phyloP scores from a whole-genome alignment of 768 basidiomycete species.

The Candolleomyces efflorescens region DNA sequence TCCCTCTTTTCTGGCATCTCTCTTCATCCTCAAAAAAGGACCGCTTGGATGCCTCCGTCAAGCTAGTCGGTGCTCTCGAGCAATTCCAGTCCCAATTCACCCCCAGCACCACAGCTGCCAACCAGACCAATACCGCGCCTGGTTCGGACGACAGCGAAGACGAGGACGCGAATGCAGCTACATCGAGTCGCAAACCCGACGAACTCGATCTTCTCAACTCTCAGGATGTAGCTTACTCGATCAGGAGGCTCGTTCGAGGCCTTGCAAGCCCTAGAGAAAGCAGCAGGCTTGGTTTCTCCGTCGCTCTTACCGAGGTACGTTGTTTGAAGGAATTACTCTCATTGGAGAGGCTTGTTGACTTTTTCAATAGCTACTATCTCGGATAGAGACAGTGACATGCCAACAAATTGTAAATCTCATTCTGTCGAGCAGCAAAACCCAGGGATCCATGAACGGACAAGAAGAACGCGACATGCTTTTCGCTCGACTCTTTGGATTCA shows the following conservation, averaged over 20 bases:
- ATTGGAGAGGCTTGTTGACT: background rate
- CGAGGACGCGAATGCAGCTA: constrained; percentile 34
- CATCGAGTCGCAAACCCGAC: constrained; percentile 25
- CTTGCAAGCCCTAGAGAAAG: constrained; percentile 91
- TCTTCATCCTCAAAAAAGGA: constrained; percentile 78
- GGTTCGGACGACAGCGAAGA: constrained; percentile 36
- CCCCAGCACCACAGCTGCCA: constrained; percentile 26
- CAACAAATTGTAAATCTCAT: constrained; percentile 74
- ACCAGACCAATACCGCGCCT: constrained; percentile 20
- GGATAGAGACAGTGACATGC: constrained; percentile 74
- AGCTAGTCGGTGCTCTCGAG: constrained; percentile 76
- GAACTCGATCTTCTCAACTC: constrained; percentile 68
- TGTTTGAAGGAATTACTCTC: constrained; percentile 2
- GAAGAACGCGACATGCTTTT: constrained; percentile 93
- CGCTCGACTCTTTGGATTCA: constrained; percentile 87
- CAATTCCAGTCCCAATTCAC: constrained; percentile 74
- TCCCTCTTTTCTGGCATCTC: constrained; percentile 92
- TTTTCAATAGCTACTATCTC: constrained; percentile 64
- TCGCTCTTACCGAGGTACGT: constrained; percentile 89
- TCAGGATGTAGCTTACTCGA: constrained; percentile 90
- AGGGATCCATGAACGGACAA: constrained; percentile 79
- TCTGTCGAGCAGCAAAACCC: constrained; percentile 62
- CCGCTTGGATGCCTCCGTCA: constrained; percentile 80
- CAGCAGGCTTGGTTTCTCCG: constrained; percentile 91
- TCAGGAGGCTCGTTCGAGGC: constrained; percentile 81